These are phyloP conservation scores for Lagenidium giganteum DNA, from an alignment of 352 stramenopile genomes.

Conservation along the genomic window DNA sequence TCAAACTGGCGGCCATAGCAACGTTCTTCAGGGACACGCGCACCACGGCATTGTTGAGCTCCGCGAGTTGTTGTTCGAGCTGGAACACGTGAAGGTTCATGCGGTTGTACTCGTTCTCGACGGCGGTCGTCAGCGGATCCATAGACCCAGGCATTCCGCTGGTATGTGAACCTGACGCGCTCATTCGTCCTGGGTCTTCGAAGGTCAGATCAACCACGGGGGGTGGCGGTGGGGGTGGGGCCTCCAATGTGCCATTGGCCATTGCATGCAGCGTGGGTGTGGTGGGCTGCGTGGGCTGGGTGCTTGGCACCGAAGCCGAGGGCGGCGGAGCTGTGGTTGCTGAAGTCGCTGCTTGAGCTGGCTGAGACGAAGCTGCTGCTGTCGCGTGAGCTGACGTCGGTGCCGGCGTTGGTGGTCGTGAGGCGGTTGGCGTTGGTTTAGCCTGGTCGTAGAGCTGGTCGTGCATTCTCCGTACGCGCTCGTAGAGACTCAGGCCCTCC, in stretches of 20 bases:
- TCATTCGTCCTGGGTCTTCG: no score
- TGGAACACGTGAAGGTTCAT: slow-evolving; percentile 13
- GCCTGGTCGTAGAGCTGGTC: slow-evolving; percentile 20
- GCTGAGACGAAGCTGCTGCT: background rate
- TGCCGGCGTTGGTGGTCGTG: slow-evolving; percentile 4
- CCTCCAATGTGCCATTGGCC: no score
- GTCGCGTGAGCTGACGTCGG: background rate
- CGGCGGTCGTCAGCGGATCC: slow-evolving; percentile 16
- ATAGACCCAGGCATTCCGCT: no score
- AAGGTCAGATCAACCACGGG: no score
- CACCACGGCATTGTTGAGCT: slow-evolving; percentile 20
- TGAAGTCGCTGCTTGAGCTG: background rate
- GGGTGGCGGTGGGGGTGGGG: no score
- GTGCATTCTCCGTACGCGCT: slow-evolving; percentile 38
- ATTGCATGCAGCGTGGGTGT: no score
- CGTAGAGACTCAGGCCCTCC: slow-evolving; percentile 37
- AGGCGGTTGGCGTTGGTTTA: background rate
- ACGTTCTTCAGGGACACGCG: slow-evolving; percentile 38
- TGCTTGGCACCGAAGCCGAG: no score
- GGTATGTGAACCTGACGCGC: no score
- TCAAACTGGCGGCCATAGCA: slow-evolving; percentile 34
- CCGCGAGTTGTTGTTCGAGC: slow-evolving; percentile 9
- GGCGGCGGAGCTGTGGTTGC: slow-evolving; percentile 1
- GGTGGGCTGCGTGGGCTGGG: no score
- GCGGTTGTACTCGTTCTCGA: slow-evolving; percentile 19